A percentile compares a stretch with the other conserved stretches of the same genome.
These are phyloP conservation scores for Tuber magnatum DNA, from an alignment of 495 filamentous ascomycete species.

Conservation along the genomic window DNA sequence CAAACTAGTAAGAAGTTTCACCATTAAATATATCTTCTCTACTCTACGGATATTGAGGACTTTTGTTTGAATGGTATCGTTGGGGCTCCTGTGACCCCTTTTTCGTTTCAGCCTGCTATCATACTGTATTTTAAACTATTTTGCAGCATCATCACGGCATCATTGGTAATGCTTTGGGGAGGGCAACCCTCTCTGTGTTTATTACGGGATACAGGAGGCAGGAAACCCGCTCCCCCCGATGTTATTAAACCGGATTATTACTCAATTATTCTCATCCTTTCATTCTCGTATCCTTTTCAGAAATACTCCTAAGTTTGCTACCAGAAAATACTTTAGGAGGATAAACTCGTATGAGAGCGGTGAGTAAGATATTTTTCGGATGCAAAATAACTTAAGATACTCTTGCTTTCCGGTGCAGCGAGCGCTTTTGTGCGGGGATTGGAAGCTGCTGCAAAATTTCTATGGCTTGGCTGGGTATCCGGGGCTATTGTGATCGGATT, in stretches of 20 bases:
- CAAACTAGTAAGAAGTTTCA: too few relatives aligned
- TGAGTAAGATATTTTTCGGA: too few relatives aligned
- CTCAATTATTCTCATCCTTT: background rate
- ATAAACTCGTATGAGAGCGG: background rate
- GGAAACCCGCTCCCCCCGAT: background rate
- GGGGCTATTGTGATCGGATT: too few relatives aligned
- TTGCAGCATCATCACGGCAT: background rate
- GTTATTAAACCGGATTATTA: background rate
- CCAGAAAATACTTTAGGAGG: background rate
- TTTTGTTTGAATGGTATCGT: background rate
- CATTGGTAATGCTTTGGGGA: background rate
- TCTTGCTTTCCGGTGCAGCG: background rate
- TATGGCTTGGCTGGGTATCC: too few relatives aligned
- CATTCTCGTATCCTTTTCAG: background rate
- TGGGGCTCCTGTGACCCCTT: background rate
- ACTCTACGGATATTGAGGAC: background rate
- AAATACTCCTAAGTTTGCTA: background rate
- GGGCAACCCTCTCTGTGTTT: background rate
- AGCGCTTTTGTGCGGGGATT: background rate
- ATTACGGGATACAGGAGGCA: background rate
- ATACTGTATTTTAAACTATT: background rate
- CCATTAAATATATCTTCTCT: background rate
- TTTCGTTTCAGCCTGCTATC: background rate
- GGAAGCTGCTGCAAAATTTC: background rate
- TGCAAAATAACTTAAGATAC: too few relatives aligned